Evolutionary conservation across 352 stramenopile species (phyloP), one percentile per base, ranked within the genome.

Genomic region (Phytophthora agathidicida): DNA sequence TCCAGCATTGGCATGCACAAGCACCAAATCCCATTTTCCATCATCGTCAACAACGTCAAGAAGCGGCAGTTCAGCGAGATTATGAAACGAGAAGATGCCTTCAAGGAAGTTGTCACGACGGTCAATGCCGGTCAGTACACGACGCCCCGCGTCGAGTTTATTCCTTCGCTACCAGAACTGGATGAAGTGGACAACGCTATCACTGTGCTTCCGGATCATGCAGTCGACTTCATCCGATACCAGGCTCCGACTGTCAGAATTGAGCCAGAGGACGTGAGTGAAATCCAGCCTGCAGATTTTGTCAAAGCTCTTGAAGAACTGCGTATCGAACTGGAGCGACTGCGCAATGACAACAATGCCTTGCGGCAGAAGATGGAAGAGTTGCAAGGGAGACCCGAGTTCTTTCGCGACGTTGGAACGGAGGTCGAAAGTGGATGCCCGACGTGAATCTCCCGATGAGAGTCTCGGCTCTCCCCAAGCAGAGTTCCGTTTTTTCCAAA

Each of bases 11-110:
- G 48, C 14, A 22, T 46, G 41, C n/a, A n/a, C n/a, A 14, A 51
- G 0, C 7, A 55, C 2, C n/a, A n/a, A n/a, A 22, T 59, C 6
- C 57, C 57, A 13, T 66, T 54, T 24, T 48, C 62, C 1, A 42
- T 62, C 36, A 32, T 71, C 41, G 35, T 71, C 14, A 71, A 66
- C 49, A 52, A 55, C 30, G 9, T 71, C 17, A 50, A 45, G 22
- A 57, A 52, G 17, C 36, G 43, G 2, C 62, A 67, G 35, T 60
- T 60, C 33, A n/a, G 26, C 9, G 26, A 26, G 6, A 43, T 69
- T 32, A 51, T 28, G 31, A 4, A 59, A 23, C n/a, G n/a, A n/a
- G 47, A 53, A 16, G 55, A 38, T 7, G 11, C 11, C 14, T 55
- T 67, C 11, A 57, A 41, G 16, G 28, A 47, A 31, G 38, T 63